Percentiles rank a stretch among this genome's conserved stretches.
These are phyloP conservation scores for Floccularia luteovirens DNA, from an alignment of 768 basidiomycete species.

Conservation along the genomic window DNA sequence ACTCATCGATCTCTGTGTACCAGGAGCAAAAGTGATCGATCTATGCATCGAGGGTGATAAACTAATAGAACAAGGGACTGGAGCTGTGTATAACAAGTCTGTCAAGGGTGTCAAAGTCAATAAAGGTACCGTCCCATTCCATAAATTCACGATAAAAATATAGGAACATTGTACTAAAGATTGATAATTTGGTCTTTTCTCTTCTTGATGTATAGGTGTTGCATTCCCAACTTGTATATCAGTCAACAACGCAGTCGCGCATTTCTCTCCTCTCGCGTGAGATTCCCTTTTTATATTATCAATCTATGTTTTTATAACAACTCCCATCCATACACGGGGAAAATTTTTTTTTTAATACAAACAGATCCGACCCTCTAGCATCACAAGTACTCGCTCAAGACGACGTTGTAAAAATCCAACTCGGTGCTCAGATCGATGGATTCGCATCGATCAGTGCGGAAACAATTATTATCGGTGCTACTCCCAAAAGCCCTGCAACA, in stretches of 20 bases:
- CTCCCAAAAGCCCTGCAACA: constrained; percentile 64
- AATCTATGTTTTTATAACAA: constrained; percentile 4
- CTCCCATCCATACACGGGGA: not conserved
- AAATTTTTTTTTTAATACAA: constrained; percentile 1
- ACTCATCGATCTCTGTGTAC: constrained; percentile 66
- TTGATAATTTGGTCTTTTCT: constrained; percentile 3
- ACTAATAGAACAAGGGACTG: constrained; percentile 81
- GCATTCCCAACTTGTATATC: constrained; percentile 94
- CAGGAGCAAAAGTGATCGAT: constrained; percentile 85
- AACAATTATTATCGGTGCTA: constrained; percentile 84
- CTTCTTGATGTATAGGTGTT: constrained; percentile 44
- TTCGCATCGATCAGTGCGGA: constrained; percentile 92
- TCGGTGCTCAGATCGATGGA: constrained; percentile 97
- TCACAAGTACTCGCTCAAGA: constrained; percentile 65
- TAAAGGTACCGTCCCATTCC: constrained; percentile 56
- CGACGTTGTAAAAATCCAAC: constrained; percentile 93
- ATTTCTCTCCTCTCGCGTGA: constrained; percentile 93
- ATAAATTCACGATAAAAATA: too few relatives aligned
- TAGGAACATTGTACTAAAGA: too few relatives aligned
- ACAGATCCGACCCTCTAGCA: constrained; percentile 69
- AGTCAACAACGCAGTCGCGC: constrained; percentile 91
- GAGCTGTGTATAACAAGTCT: constrained; percentile 82
- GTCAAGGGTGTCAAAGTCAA: constrained; percentile 82
- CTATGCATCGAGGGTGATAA: constrained; percentile 92
- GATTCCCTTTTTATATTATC: constrained; percentile 30